Conservation (phyloP, 202 grass and related monocot species). For the Musa balbisiana region DNA sequence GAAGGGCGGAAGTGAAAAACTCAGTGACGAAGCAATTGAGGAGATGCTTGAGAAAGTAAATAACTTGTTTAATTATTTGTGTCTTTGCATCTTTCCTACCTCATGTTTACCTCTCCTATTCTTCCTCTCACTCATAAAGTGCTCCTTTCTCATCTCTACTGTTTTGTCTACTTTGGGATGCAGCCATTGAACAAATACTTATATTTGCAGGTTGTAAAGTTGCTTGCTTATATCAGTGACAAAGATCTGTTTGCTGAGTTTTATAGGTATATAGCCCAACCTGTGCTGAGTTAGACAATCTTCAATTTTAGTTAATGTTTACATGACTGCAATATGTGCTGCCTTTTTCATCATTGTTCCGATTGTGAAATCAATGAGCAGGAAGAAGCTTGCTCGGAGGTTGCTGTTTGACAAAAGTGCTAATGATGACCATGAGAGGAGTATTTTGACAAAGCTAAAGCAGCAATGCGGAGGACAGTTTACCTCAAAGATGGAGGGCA, state of each 20-base stretch:
- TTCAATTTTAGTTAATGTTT: not conserved
- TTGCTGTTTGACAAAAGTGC: slow-evolving; percentile 98
- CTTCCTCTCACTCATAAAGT: not conserved
- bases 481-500: slow-evolving; percentile 99
- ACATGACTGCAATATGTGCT: slow-evolving; percentile 3
- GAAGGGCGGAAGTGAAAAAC: slow-evolving; percentile 92
- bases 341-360: not conserved
- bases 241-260: slow-evolving; percentile 97
- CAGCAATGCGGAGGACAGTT: slow-evolving; percentile 95
- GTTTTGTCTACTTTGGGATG: not conserved
- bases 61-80: not conserved
- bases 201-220: slow-evolving; percentile 61
- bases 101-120: not conserved
- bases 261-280: slow-evolving; percentile 42
- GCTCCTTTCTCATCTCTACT: not conserved
- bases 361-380: slow-evolving; percentile 29
- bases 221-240: slow-evolving; percentile 90
- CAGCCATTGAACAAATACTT: not conserved
- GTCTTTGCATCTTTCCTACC: not conserved
- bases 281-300: not conserved
- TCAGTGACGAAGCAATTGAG: slow-evolving; percentile 98
- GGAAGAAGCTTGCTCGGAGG: slow-evolving; percentile 97
- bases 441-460: slow-evolving; percentile 97
- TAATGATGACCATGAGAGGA: slow-evolving; percentile 99
- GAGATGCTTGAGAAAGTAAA: slow-evolving; percentile 95